Evolutionary conservation across 2,329 filamentous ascomycete genomes (phyloP), one percentile per base, ranked within the genome.

Genomic region (Scytalidium lignicola): DNA sequence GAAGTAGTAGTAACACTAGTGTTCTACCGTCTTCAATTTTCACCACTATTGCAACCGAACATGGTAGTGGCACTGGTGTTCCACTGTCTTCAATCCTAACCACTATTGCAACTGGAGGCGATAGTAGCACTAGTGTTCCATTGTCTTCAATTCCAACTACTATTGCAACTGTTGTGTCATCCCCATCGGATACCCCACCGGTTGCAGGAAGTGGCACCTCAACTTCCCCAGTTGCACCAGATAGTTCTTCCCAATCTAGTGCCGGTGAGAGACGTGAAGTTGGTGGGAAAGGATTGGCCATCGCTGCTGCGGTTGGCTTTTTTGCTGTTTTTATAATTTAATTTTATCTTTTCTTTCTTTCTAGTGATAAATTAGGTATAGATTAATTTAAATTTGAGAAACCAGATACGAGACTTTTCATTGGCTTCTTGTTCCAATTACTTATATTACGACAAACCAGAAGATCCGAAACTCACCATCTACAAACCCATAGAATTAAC

Each of bases 191-290:
- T 9, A 9, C 32, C 4, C 32, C 32, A 37, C 15, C 32, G 7
- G 7, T 13, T 37, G 8, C 32, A 15, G 32, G 32, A 37, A 37
- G 32, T 13, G 4, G 6, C 10, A 13, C 6, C 15, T 4, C 12
- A 4, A 13, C 6, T 37, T 5, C 15, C 15, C 32, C 32, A 9
- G 8, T 5, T 37, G 32, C 32, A 37, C 32, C 32, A 4, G 5
- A 5, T 13, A 37, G n/a, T n/a, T n/a, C 32, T n/a, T 37, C 32
- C 5, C 8, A 64, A 49, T 58, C 65, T 54, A 61, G 63, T 54
- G 56, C 66, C 53, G 65, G 68, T 56, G 63, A 70, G 62, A 69
- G 66, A 66, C 66, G 63, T 64, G 69, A 64, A 63, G 64, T 62
- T 54, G 67, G 62, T 62, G 65, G 61, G 5, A 37, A 37, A 13